Percentiles rank a stretch among this genome's conserved stretches.
Conservation (phyloP, 306 rosid genomes). For the Clitoria ternatea region DNA sequence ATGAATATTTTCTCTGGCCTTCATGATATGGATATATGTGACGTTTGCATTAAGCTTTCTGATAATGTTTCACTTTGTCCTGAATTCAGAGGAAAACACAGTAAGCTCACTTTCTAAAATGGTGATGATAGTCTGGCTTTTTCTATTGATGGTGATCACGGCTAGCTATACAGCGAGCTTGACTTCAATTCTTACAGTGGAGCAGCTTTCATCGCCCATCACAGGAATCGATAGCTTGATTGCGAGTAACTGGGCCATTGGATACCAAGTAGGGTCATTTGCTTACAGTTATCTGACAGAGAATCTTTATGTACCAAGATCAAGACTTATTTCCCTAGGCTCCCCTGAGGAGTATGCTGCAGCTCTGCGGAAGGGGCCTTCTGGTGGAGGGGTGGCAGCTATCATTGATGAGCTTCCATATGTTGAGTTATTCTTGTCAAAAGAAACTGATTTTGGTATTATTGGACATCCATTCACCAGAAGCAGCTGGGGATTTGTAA, state of each 20-base stretch:
- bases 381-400: conserved; percentile 85
- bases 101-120: conserved; percentile 73
- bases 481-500: conserved; percentile 98
- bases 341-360: conserved; percentile 80
- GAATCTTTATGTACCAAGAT: conserved; percentile 48
- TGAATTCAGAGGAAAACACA: conserved; percentile 75
- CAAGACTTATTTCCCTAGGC: conserved; percentile 76
- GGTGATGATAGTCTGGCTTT: conserved; percentile 98
- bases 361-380: conserved; percentile 70
- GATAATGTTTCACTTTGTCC: conserved; percentile 21
- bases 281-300: conserved; percentile 76
- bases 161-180: conserved; percentile 93
- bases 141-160: conserved; percentile 88
- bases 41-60: conserved; percentile 22
- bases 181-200: conserved; percentile 93
- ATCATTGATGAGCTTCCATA: conserved; percentile 86
- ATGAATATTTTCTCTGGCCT: conserved; percentile 8
- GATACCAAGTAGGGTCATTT: conserved; percentile 95
- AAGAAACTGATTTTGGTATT: conserved; percentile 64
- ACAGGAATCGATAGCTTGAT: conserved; percentile 87
- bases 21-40: conserved; percentile 4
- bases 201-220: conserved; percentile 82
- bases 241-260: conserved; percentile 68
- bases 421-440: conserved; percentile 74
- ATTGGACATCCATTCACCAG: conserved; percentile 80